phyloP scores from a whole-genome alignment of 257 asterid genomes.

The Capsicum pubescens region DNA sequence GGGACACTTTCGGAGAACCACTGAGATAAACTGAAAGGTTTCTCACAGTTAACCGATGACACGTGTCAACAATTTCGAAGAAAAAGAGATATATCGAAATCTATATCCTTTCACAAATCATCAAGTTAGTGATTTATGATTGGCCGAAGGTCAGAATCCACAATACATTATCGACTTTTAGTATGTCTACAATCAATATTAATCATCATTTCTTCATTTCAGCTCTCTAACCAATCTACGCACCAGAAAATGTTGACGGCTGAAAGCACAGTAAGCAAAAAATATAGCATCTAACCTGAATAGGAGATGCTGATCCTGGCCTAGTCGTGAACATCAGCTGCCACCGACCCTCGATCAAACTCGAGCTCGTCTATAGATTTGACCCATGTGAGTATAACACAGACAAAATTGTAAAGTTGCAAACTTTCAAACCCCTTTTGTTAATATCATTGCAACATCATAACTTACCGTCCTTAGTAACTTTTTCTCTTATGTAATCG shows the following conservation, averaged over 20 bases:
- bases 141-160: not conserved
- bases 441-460: not conserved
- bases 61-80: not conserved
- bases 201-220: not conserved
- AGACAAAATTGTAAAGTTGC: not conserved
- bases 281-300: conserved; percentile 55
- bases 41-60: not conserved
- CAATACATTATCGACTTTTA: not conserved
- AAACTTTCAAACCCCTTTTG: not conserved
- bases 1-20: no score
- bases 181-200: not conserved
- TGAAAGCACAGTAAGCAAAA: not conserved
- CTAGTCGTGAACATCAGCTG: conserved; percentile 95
- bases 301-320: conserved; percentile 92
- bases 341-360: conserved; percentile 92
- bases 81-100: not conserved
- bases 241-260: not conserved
- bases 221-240: not conserved
- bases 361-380: conserved; percentile 72
- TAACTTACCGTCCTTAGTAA: not conserved
- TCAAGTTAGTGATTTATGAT: not conserved
- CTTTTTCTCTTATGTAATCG: not conserved
- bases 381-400: not conserved
- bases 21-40: no score
- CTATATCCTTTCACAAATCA: not conserved